Base-by-base conservation (phyloP, 306 rosid species). In the Prunus dulcis region DNA sequence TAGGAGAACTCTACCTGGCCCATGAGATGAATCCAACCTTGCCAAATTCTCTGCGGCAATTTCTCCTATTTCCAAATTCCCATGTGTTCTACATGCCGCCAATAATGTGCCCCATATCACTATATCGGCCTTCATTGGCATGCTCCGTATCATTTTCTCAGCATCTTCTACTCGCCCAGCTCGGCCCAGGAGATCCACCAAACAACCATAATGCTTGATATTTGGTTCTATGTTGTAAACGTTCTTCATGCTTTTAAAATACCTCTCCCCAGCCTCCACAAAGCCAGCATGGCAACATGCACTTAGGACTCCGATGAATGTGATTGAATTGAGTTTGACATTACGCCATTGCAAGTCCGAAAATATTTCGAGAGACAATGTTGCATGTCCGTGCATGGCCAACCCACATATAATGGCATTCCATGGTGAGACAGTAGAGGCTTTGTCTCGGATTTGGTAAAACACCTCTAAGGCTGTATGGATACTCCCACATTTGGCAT, bases 261-360 rank as follows among this genome's bases (percentile, higher is more conserved):
- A 84, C 74, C 81, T 86, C 88, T 87, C 84, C 67, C 97, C 97
- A 0, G 65, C 78, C 76, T 83, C 93, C 75, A 90, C 91, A 71
- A 92, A 79, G 52, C 98, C 98, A 9, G 95, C 88, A 76, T 94
- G 97, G 79, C 95, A 91, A 84, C 98, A 94, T 45, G 98, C 96
- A 67, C 91, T 85, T 15, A 92, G 87, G 62, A 94, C 95, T 41
- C 97, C 96, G 0, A 94, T 74, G 80, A 92, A 92, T 64, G 97
- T 94, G 78, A 94, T 92, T 46, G 91, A 84, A 73, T 88, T 92
- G 76, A 88, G 95, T 72, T 86, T 89, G 66, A 92, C 84, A 55
- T 20, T 64, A 66, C 75, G 84, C 79, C 80, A 77, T 67, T 80
- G 92, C 89, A 92, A 74, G 81, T 90, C 89, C 0, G 88, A 82